A percentile compares a stretch with the other conserved stretches of the same genome.
Conservation (phyloP, 2,329 filamentous ascomycete genomes). For the Cercospora sojina region DNA sequence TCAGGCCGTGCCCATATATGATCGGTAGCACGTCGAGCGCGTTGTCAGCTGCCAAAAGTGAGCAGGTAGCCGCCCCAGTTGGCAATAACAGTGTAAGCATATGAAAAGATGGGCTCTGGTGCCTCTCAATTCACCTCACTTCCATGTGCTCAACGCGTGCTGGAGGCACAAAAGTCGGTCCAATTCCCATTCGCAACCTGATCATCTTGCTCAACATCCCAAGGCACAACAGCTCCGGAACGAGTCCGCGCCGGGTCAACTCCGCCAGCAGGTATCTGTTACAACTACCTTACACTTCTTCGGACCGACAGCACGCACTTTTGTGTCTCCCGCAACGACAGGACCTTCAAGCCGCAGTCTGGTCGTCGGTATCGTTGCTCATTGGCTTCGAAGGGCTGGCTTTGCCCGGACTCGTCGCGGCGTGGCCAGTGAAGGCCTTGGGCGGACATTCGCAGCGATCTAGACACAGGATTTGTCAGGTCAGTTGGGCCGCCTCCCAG, state of each 20-base stretch:
- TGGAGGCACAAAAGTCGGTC: background rate
- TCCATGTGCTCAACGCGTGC: background rate
- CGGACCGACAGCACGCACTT: background rate
- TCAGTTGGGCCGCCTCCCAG: background rate
- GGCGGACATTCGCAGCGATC: background rate
- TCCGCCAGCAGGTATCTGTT: background rate
- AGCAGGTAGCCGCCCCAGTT: background rate
- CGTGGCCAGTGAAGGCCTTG: background rate
- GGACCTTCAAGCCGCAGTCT: background rate
- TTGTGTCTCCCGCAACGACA: background rate
- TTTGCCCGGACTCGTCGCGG: background rate
- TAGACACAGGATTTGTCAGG: background rate
- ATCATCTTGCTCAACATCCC: background rate
- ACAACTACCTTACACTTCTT: background rate
- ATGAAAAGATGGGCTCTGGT: background rate
- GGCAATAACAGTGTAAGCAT: background rate
- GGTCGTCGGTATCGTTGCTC: background rate
- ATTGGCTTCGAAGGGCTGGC: background rate
- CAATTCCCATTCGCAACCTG: background rate
- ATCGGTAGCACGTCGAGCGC: background rate
- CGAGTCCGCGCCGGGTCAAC: background rate
- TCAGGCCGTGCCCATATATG: background rate
- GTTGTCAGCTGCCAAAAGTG: background rate
- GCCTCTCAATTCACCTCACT: background rate
- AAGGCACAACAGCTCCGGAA: background rate